These are phyloP conservation scores for Stephanodiscus minutulus DNA, from an alignment of 108 stramenopile genomes.

Conservation along the genomic window DNA sequence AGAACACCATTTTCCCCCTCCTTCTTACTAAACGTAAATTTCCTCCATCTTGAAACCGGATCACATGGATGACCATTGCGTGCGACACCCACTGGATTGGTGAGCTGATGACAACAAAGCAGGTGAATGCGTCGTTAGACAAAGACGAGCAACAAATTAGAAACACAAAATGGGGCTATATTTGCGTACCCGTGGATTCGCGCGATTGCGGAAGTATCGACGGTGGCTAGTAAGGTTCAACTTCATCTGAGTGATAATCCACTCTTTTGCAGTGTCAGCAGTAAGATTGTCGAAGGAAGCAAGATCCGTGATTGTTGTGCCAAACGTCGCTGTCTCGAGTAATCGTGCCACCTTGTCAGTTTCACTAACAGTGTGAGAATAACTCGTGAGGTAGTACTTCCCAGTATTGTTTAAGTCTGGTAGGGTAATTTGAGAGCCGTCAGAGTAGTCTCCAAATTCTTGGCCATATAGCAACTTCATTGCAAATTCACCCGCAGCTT, in stretches of 20 bases:
- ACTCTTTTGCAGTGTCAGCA: conserved; percentile 17
- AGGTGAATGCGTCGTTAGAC: background rate
- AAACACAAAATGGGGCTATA: background rate
- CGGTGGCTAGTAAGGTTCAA: conserved; percentile 32
- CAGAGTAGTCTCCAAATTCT: conserved; percentile 33
- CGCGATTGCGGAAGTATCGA: conserved; percentile 34
- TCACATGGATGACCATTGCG: conserved; percentile 40
- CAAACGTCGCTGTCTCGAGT: conserved; percentile 45
- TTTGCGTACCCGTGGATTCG: conserved; percentile 40
- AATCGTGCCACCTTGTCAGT: conserved; percentile 35
- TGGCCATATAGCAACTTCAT: conserved; percentile 25
- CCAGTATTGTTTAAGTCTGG: conserved; percentile 33
- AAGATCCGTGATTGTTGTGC: conserved; percentile 33
- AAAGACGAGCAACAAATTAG: background rate
- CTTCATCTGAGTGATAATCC: conserved; percentile 36
- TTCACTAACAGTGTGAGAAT: conserved; percentile 21
- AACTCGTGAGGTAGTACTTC: conserved; percentile 44
- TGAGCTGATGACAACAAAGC: conserved; percentile 22
- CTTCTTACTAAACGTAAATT: conserved; percentile 28
- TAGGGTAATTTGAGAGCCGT: conserved; percentile 42
- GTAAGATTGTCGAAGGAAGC: conserved; percentile 28
- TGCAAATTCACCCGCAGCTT: conserved; percentile 46
- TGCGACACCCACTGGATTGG: conserved; percentile 38
- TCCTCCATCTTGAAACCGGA: conserved; percentile 28
- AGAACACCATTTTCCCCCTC: conserved; percentile 22